phyloP scores from a whole-genome alignment of 306 rosid genomes.

The Chamaecrista fasciculata region DNA sequence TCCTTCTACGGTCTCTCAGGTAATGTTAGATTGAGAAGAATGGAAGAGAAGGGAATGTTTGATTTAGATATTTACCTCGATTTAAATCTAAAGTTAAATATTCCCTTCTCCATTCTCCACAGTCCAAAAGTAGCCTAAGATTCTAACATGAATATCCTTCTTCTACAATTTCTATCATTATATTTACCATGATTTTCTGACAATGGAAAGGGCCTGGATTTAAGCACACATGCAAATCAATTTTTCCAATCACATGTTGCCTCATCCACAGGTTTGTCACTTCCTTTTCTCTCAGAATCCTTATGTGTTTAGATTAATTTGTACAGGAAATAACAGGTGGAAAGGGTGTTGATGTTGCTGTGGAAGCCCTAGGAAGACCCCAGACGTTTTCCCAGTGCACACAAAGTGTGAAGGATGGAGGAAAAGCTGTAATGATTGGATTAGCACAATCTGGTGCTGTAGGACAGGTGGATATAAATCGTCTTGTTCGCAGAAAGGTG shows the following conservation, averaged over 20 bases:
- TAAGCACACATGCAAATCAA: background rate
- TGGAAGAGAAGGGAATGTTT: background rate
- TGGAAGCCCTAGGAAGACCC: slow-evolving; percentile 92
- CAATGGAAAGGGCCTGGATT: background rate
- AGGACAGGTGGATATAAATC: slow-evolving; percentile 89
- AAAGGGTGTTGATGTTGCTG: slow-evolving; percentile 86
- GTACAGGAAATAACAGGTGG: slow-evolving; percentile 93
- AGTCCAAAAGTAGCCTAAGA: background rate
- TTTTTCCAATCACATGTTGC: background rate
- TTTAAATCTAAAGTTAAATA: too few species aligned
- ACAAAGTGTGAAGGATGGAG: slow-evolving; percentile 88
- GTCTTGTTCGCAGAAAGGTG: slow-evolving; percentile 94
- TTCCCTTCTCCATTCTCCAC: background rate
- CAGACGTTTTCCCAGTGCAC: slow-evolving; percentile 83
- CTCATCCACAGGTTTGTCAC: background rate
- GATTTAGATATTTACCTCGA: background rate
- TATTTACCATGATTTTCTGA: background rate
- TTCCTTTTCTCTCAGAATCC: slow-evolving; percentile 11
- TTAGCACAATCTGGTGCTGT: slow-evolving; percentile 69
- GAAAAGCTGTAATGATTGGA: slow-evolving; percentile 96
- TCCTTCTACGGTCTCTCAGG: too few species aligned
- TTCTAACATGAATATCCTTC: background rate
- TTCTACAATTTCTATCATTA: background rate
- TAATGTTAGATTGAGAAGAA: background rate
- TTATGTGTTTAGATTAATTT: slow-evolving; percentile 13